phyloP scores from a whole-genome alignment of 306 rosid genomes.

The Lathyrus tuberosus region DNA sequence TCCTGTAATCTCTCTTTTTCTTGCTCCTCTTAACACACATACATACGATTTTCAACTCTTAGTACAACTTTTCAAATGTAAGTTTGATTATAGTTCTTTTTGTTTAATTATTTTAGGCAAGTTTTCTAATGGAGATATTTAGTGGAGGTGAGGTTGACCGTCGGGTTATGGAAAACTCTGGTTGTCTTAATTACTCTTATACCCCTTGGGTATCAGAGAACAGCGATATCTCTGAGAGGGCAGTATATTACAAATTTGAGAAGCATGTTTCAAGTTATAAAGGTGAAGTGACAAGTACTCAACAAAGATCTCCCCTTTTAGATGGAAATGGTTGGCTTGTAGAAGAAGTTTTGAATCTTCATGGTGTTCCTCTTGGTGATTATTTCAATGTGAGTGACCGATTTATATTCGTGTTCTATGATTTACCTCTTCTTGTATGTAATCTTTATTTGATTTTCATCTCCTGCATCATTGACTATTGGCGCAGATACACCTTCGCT shows the following conservation, averaged over 20 bases:
- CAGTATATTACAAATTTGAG: constrained; percentile 74
- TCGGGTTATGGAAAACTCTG: constrained; percentile 81
- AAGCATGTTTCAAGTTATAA: constrained; percentile 70
- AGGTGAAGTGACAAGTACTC: constrained; percentile 88
- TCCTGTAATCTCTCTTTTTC: constrained; percentile 61
- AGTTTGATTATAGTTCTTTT: constrained; percentile 35
- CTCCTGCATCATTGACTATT: constrained; percentile 29
- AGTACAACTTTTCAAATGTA: constrained; percentile 3
- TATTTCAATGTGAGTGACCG: constrained; percentile 67
- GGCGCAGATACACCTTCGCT: constrained; percentile 83
- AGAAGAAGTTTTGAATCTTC: constrained; percentile 88
- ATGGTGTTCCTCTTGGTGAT: constrained; percentile 91
- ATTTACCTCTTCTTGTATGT: constrained; percentile 22
- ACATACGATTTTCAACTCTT: background rate
- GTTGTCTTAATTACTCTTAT: constrained; percentile 72
- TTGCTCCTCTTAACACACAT: constrained; percentile 27
- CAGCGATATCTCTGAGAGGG: constrained; percentile 75
- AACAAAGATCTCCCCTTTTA: constrained; percentile 61
- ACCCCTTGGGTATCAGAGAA: constrained; percentile 95
- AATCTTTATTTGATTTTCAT: constrained; percentile 31
- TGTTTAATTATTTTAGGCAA: constrained; percentile 55
- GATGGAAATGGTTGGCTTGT: constrained; percentile 84
- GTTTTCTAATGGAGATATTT: constrained; percentile 76
- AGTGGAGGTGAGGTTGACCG: constrained; percentile 81
- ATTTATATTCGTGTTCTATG: constrained; percentile 32